Evolutionary conservation across 345 rosid genomes (phyloP), one percentile per base, ranked within the genome.

Genomic region (Eucalyptus dawsonii): DNA sequence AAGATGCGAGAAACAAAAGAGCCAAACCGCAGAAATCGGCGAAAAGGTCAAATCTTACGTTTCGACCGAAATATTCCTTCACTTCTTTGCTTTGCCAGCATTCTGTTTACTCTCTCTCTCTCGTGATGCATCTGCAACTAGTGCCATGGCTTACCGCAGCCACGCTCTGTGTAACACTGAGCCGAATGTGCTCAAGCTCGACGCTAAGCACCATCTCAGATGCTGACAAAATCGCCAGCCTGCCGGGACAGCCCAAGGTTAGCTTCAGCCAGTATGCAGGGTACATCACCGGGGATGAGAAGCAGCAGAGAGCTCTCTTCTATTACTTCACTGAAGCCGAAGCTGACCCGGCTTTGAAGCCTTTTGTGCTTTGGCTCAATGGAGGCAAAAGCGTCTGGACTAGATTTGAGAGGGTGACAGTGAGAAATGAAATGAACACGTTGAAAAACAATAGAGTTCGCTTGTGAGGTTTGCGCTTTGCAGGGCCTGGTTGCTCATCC

Each of bases 401-500:
- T 76, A 24, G 42, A 37, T 19, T 72, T 19, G 45, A 37, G 45
- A 2, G 25, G 4, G 11, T 37, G 83, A 37, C 42, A 27, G 14
- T 72, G 83, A 72, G 83, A 72, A 72, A 72, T 37, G 83, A 72
- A 19, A 72, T 51, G 31, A 37, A 7, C 50, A 21, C 4, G 45
- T 31, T 45, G 65, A 51, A 65, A 54, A 87, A 6, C 51, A 31
- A 6, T 60, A 17, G 50, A 14, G 21, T 50, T 45, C 27, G 50
- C 58, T 14, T 15, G 16, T 67, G 34, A 51, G 31, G 86, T 40
- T 62, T 19, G 42, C 58, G 16, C 16, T 42, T 80, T 85, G 69
- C 65, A 93, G 94, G 94, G 34, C 94, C 94, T 83, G 94, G 95
- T 44, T 93, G 94, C 54, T 94, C 95, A 16, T 94, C 95, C 1